Conservation (phyloP, 2,329 filamentous ascomycete genomes). For the Exophiala sideris region DNA sequence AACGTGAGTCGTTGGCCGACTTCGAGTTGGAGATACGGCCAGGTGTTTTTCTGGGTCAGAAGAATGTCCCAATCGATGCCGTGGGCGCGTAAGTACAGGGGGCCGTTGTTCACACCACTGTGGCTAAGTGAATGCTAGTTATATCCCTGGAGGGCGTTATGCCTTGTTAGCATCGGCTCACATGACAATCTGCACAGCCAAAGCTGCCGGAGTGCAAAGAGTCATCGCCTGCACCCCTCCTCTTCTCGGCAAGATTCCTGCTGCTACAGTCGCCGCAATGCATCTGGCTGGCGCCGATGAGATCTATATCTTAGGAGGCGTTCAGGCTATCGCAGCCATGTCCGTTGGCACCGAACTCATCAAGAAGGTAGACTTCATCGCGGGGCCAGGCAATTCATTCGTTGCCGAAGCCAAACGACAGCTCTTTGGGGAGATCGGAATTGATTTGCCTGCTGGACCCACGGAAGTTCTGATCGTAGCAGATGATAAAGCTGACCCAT, state of each 20-base stretch:
- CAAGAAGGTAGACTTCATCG: conserved; percentile 51
- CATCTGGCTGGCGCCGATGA: conserved; percentile 50
- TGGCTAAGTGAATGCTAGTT: conserved; percentile 20
- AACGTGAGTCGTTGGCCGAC: conserved; percentile 44
- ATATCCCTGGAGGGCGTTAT: conserved; percentile 53
- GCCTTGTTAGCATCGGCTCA: conserved; percentile 53
- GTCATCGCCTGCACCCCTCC: conserved; percentile 54
- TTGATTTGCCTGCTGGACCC: conserved; percentile 54
- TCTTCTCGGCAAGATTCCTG: conserved; percentile 47
- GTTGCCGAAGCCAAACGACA: conserved; percentile 55
- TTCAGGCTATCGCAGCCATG: conserved; percentile 54
- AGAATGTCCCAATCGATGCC: conserved; percentile 46
- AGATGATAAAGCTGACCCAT: conserved; percentile 47
- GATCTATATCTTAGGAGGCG: conserved; percentile 52
- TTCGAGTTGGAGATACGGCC: conserved; percentile 52
- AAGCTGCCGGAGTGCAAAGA: conserved; percentile 51
- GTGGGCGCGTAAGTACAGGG: conserved; percentile 49
- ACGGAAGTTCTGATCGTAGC: conserved; percentile 53
- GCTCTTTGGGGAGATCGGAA: conserved; percentile 54
- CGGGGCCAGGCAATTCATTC: conserved; percentile 54
- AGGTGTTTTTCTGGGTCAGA: conserved; percentile 51
- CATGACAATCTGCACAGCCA: conserved; percentile 56
- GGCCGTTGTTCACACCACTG: too few species aligned
- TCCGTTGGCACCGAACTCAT: conserved; percentile 50
- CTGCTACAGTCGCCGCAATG: conserved; percentile 51